Evolutionary conservation across 139 green algal genomes (phyloP), one percentile per base, ranked within the genome.

Genomic region (Chlorella sp.): DNA sequence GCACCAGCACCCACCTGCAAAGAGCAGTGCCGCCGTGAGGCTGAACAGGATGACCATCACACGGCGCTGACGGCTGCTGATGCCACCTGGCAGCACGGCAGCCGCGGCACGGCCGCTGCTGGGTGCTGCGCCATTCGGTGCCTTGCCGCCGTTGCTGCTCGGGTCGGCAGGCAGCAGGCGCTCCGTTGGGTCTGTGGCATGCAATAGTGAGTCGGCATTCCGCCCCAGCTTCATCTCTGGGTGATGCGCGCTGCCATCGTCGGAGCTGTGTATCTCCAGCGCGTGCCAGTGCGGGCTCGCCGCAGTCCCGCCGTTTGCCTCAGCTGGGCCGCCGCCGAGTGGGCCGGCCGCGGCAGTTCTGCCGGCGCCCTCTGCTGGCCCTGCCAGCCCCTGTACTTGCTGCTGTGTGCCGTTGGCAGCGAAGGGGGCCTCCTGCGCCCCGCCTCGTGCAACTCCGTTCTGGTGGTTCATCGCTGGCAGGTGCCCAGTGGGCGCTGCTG

Each of bases 1-100:
- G 32, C 76, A 32, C 76, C 37, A 60, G 3, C 19, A 34, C 39
- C 21, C 79, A 85, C 79, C 79, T 37, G 90, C 96, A 85, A 95
- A 98, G 42, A 99, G 92, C 91, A 98, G 78, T 0, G 94, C 93
- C 15, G 95, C 94, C 4, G 95, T 95, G 21, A 95, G n/a, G 15
- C 92, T 95, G 85, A 98, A 96, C 39, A 98, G 89, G 14, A 57
- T 79, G 24, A 97, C 95, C 68, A 93, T 96, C 88, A 95, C 96
- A 1, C 88, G 89, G 21, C 89, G 89, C 71, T 88, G 36, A 0
- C 34, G 24, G 34, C 30, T 3, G 24, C 21, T 80, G 26, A 91
- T 75, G 36, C 85, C 85, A 19, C 61, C 89, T 24, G 64, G 79
- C 78, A 86, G 64, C 77, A 90, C 36, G 22, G 24, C 36, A 30